Conservation (phyloP, 352 stramenopile species). For the Poterioochromonas sp. region DNA sequence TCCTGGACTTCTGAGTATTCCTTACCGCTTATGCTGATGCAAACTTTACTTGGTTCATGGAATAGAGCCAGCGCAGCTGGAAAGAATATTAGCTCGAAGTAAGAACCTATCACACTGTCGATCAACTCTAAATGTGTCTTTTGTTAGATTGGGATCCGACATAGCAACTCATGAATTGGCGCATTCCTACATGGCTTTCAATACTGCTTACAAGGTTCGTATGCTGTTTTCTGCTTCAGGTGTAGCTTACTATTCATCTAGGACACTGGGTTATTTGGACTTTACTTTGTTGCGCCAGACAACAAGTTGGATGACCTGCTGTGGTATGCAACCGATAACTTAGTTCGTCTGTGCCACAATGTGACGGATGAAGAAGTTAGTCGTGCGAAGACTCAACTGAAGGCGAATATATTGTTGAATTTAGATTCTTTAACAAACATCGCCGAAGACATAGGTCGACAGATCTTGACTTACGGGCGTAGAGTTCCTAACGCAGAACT, state of each 20-base stretch:
- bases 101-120: background rate
- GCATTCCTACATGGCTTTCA: constrained; percentile 24
- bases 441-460: constrained; percentile 98
- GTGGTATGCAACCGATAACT: background rate
- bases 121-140: no score
- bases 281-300: constrained; percentile 1
- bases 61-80: background rate
- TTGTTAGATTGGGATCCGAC: background rate
- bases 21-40: constrained; percentile 20
- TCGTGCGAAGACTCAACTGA: constrained; percentile 92
- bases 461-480: constrained; percentile 88
- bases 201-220: constrained; percentile 23
- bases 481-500: constrained; percentile 96
- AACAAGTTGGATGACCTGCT: constrained; percentile 16
- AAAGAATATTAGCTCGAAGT: background rate
- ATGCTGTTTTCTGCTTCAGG: background rate
- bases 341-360: constrained; percentile 4
- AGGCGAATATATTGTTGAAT: constrained; percentile 97
- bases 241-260: background rate
- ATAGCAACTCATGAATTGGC: background rate
- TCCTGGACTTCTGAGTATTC: constrained; percentile 23
- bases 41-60: constrained; percentile 18
- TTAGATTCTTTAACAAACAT: constrained; percentile 94
- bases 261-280: constrained; percentile 19
- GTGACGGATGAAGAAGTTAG: constrained; percentile 92